Conservation (phyloP, 192 early-diverging fungal species). For the Backusella mclennaniae region DNA sequence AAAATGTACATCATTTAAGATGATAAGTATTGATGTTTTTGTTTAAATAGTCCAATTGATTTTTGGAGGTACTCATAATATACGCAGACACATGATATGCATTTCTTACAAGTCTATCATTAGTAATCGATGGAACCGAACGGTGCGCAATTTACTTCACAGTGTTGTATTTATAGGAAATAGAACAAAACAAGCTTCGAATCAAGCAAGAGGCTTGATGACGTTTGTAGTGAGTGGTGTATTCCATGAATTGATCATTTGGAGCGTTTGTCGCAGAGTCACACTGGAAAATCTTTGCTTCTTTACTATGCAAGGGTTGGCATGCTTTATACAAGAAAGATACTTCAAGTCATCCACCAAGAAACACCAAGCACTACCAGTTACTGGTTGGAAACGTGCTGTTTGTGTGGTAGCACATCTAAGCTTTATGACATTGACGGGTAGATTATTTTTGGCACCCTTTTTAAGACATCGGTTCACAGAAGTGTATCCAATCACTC, state of each 20-base stretch:
- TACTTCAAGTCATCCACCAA: background rate
- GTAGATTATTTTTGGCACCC: constrained; percentile 8
- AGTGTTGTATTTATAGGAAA: background rate
- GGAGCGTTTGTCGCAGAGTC: background rate
- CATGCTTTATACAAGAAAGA: background rate
- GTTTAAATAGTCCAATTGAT: background rate
- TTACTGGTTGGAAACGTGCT: background rate
- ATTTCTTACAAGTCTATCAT: background rate
- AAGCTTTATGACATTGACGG: background rate
- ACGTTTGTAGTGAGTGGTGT: constrained; percentile 11
- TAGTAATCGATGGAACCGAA: constrained; percentile 12
- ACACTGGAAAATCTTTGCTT: constrained; percentile 8
- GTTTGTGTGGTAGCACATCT: background rate
- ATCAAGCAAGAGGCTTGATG: background rate
- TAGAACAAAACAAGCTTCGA: background rate
- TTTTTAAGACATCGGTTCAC: constrained; percentile 9
- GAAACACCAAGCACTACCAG: background rate
- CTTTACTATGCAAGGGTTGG: constrained; percentile 3
- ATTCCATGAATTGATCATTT: background rate
- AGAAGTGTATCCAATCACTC: background rate
- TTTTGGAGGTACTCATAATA: constrained; percentile 6
- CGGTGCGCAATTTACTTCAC: background rate
- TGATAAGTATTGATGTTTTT: background rate
- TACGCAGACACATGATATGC: background rate
- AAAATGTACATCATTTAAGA: no score